Percentiles rank a stretch among this genome's conserved stretches.
phyloP scores from a whole-genome alignment of 164 flowering plant species.

The Tetrastigma voinierianum region DNA sequence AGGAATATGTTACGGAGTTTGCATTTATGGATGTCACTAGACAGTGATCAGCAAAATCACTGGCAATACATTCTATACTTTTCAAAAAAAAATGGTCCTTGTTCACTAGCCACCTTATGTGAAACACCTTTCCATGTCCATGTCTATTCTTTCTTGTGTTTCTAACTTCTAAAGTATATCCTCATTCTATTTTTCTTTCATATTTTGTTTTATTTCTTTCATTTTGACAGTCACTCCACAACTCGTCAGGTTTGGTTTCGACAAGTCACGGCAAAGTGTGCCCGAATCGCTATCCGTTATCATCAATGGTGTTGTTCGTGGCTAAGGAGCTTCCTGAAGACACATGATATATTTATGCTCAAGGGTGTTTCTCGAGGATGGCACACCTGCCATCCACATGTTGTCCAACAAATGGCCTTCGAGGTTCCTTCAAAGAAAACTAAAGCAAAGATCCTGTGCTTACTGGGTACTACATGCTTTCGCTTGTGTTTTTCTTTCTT shows the following conservation, averaged over 20 bases:
- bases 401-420: constrained; percentile 95
- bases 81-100: no score
- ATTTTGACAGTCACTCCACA: constrained; percentile 66
- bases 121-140: neutral
- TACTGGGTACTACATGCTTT: constrained; percentile 72
- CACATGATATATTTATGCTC: constrained; percentile 84
- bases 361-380: constrained; percentile 95
- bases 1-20: constrained; percentile 90
- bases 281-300: constrained; percentile 98
- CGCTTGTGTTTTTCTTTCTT: constrained; percentile 1
- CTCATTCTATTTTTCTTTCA: neutral
- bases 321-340: constrained; percentile 93
- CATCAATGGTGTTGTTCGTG: constrained; percentile 95
- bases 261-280: constrained; percentile 97
- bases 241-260: constrained; percentile 99
- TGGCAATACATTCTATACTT: neutral
- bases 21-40: constrained; percentile 86
- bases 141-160: neutral
- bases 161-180: neutral
- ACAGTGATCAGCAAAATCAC: constrained; percentile 30
- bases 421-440: constrained; percentile 91
- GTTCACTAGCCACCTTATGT: no score
- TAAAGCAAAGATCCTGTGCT: constrained; percentile 98
- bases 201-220: neutral
- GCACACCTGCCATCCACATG: constrained; percentile 94